Base-by-base conservation (phyloP, 805 yeast species). In the Kluyveromyces nonfermentans region DNA sequence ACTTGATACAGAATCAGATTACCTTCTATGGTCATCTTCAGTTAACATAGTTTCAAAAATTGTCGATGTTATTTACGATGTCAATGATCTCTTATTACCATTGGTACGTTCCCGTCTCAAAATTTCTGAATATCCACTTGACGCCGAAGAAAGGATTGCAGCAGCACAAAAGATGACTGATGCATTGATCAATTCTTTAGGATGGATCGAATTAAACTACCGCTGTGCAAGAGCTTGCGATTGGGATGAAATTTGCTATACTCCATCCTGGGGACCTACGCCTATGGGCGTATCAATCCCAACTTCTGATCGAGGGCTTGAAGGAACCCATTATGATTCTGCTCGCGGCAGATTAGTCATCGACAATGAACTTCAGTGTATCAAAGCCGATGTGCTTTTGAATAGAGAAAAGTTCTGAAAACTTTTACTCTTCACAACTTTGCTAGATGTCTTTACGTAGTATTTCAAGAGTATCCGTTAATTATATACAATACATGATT, bases 211-310 rank as follows among this genome's bases (percentile, higher is more conserved):
- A 5, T 51, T 64, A 0, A 67, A 65, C 46, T 71, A 69, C 44
- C 49, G 62, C 35, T 77, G 82, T 54, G 50, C 65, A 0, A 42
- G 53, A 2, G 56, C 52, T 4, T 77, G 83, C 56, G 62, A 50
- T 0, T 57, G 62, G 59, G 70, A 74, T 50, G 78, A 74, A 49
- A 53, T 75, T 2, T 78, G 83, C 49, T 76, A 67, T 44, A 69
- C 75, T 14, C 82, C 82, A 1, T 71, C 80, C 0, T 77, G 82
- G 82, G 83, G 72, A 0, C 82, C 82, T 2, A 62, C 72, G 0
- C 80, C 80, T 4, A 36, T 75, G 19, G 73, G 74, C 1, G 69
- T 74, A 71, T 64, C 65, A 1, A 5, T 30, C 1, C 51, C 51
- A 4, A 41, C 36, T 17, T 41, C 44, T 6, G 37, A 35, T 4